These are phyloP conservation scores for Pyronema domesticum DNA, from an alignment of 495 filamentous ascomycete genomes.

Conservation along the genomic window DNA sequence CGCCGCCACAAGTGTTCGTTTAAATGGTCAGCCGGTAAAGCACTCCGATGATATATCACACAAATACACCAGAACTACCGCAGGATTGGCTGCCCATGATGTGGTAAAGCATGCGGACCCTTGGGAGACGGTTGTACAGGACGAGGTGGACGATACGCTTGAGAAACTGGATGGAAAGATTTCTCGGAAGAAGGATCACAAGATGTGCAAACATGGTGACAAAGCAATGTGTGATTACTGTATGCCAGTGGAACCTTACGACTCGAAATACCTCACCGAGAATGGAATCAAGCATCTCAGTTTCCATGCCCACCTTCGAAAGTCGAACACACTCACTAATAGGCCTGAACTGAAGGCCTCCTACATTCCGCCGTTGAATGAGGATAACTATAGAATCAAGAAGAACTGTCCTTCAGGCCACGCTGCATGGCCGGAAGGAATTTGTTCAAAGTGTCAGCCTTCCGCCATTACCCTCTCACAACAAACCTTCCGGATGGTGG, in stretches of 20 bases:
- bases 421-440: conserved; percentile 86
- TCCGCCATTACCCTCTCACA: conserved; percentile 91
- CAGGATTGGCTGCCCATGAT: conserved; percentile 21
- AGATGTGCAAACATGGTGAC: conserved; percentile 87
- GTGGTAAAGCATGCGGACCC: conserved; percentile 56
- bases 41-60: conserved; percentile 49
- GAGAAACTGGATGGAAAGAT: conserved; percentile 93
- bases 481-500: conserved; percentile 92
- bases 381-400: conserved; percentile 83
- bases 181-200: conserved; percentile 48
- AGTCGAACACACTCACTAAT: conserved; percentile 90
- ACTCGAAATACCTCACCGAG: conserved; percentile 65
- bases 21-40: conserved; percentile 64
- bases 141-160: conserved; percentile 62
- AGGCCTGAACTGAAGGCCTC: conserved; percentile 79
- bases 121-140: conserved; percentile 83
- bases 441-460: conserved; percentile 96
- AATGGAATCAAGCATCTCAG: conserved; percentile 98
- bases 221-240: conserved; percentile 99
- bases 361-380: conserved; percentile 86
- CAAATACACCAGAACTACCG: conserved; percentile 38
- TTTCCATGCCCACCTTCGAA: conserved; percentile 84
- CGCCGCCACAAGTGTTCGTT: conserved; percentile 27
- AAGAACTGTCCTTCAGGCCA: conserved; percentile 84
- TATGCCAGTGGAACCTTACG: conserved; percentile 93